Percentiles rank a stretch among this genome's conserved stretches.
Evolutionary conservation across 106 monocot genomes (phyloP).

Genomic region (Dendrobium nobile): DNA sequence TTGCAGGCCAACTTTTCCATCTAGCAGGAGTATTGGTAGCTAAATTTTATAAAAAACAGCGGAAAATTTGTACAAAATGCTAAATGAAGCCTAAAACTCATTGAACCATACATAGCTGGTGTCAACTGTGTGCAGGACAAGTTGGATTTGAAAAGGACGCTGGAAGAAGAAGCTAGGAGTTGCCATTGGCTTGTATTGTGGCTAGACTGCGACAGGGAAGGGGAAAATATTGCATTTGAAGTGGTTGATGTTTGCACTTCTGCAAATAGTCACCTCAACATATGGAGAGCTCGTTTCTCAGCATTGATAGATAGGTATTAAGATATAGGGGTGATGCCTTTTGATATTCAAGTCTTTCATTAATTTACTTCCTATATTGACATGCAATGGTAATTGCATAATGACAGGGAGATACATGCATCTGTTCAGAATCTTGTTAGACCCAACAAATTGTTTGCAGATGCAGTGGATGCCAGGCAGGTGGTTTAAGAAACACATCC

Average conservation of each 20-base stretch:
- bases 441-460: slow-evolving; percentile 85
- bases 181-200: slow-evolving; percentile 96
- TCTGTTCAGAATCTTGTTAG: slow-evolving; percentile 84
- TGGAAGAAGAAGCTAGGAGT: slow-evolving; percentile 90
- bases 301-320: slow-evolving; percentile 82
- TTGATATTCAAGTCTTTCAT: background rate
- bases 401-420: slow-evolving; percentile 77
- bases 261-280: slow-evolving; percentile 54
- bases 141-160: slow-evolving; percentile 72
- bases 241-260: slow-evolving; percentile 82
- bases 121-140: slow-evolving; percentile 56
- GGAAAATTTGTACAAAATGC: background rate
- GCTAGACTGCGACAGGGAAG: slow-evolving; percentile 99
- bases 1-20: background rate
- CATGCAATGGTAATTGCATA: background rate
- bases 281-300: slow-evolving; percentile 97
- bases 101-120: background rate
- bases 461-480: slow-evolving; percentile 98
- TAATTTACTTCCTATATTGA: background rate
- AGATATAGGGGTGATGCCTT: background rate
- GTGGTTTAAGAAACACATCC: slow-evolving; percentile 21
- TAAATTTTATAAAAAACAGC: background rate
- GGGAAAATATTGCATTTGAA: slow-evolving; percentile 98
- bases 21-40: background rate
- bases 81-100: background rate